Base-by-base conservation (phyloP, 768 basidiomycete genomes). In the Saitozyma podzolica region DNA sequence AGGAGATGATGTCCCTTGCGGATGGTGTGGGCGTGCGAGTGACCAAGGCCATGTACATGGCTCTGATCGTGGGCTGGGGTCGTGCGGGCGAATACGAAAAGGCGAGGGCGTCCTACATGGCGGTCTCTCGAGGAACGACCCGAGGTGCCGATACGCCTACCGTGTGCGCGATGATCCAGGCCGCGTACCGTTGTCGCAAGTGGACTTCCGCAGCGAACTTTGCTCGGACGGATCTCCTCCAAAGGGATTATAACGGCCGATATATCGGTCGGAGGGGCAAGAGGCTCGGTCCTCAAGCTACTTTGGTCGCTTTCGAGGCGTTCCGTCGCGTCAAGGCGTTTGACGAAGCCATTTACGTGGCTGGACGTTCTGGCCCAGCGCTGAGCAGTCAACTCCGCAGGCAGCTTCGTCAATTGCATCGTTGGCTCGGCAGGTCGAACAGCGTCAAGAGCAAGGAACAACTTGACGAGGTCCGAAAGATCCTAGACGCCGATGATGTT, bases 41-140 rank as follows among this genome's bases (percentile, higher is more conserved):
- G 8, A 59, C 58, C 9, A 43, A 49, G 42, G 43, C 51, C 16
- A 70, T 70, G 69, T 48, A 59, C 9, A 55, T 56, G 8, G 50
- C 52, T n/a, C 54, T 70, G 7, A 40, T 70, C 17, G 55, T 57
- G 8, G 69, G 60, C 8, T 67, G 58, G 56, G 63, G 63, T 17
- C 56, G 52, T 17, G 20, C 40, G 9, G 50, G 62, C 14, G 17
- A 50, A 9, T 9, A 58, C 16, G 13, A 13, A 8, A 17, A 37
- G 29, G 56, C 56, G n/a, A n/a, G 20, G 20, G n/a, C 52, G 6
- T 40, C 43, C 37, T 63, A 41, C 41, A 50, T 43, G 29, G 20
- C 29, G 1, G 57, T 63, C 8, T 29, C 29, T 29, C 50, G 47
- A 11, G 11, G 14, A 16, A 9, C 39, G n/a, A 6, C 40, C 3